These are phyloP conservation scores for Gynochthodes officinalis DNA, from an alignment of 257 asterid genomes.

Conservation along the genomic window DNA sequence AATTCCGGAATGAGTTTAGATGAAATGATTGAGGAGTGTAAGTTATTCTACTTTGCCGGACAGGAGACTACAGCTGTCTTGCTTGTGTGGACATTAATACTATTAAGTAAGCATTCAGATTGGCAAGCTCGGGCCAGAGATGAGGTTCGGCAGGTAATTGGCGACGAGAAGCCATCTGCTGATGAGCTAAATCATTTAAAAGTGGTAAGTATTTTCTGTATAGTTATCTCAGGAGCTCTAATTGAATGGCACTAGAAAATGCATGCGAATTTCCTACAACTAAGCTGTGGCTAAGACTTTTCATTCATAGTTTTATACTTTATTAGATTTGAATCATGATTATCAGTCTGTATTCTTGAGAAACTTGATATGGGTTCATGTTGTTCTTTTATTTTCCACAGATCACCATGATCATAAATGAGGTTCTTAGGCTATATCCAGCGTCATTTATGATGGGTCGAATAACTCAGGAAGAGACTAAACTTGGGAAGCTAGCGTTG, in stretches of 20 bases:
- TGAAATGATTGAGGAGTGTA: no score
- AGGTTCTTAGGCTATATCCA: constrained; percentile 30
- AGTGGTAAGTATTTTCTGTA: constrained; percentile 21
- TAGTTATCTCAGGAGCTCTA: no score
- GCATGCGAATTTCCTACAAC: no score
- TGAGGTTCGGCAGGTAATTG: constrained; percentile 16
- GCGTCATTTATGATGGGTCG: constrained; percentile 9
- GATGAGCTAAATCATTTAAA: constrained; percentile 23
- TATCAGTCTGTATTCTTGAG: background rate
- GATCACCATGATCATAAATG: constrained; percentile 31
- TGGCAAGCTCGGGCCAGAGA: constrained; percentile 28
- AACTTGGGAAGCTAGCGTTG: constrained; percentile 18
- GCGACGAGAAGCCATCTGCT: constrained; percentile 3
- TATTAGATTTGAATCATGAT: no score
- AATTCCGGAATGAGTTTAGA: no score
- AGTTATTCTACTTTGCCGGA: no score
- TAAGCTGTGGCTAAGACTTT: no score
- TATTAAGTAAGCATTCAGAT: constrained; percentile 11
- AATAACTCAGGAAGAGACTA: constrained; percentile 14
- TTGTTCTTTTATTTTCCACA: background rate
- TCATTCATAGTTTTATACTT: no score
- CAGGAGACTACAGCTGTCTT: no score
- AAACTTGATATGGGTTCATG: background rate
- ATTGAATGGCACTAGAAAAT: no score
- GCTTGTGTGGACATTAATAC: constrained; percentile 22